A percentile compares a stretch with the other conserved stretches of the same genome.
phyloP scores from a whole-genome alignment of 2,329 filamentous ascomycete genomes.

The Curvularia lunata region DNA sequence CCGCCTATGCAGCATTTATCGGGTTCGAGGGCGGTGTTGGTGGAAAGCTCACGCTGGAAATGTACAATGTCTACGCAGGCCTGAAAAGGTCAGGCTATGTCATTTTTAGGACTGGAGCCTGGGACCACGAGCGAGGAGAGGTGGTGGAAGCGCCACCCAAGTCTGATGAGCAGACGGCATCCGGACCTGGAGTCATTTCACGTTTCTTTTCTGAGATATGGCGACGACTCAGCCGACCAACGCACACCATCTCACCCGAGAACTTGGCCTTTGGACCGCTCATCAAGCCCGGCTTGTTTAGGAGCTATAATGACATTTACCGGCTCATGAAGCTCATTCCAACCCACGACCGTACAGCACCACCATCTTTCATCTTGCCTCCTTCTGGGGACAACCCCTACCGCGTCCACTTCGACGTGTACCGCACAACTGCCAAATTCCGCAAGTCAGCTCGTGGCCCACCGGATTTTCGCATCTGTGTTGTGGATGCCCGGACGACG shows the following conservation, averaged over 20 bases:
- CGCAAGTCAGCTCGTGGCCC: constrained; percentile 78
- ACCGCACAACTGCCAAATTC: constrained; percentile 72
- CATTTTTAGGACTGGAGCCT: constrained; percentile 71
- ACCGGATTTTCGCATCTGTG: constrained; percentile 84
- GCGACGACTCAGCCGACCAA: constrained; percentile 36
- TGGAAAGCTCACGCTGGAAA: constrained; percentile 69
- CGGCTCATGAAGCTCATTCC: constrained; percentile 75
- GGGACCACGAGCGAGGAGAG: constrained; percentile 40
- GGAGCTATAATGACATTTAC: constrained; percentile 71
- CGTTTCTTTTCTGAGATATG: constrained; percentile 48
- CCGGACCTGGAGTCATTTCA: constrained; percentile 34
- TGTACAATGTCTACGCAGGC: constrained; percentile 86
- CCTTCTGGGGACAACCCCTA: constrained; percentile 61
- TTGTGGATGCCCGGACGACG: constrained; percentile 76
- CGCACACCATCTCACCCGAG: constrained; percentile 23
- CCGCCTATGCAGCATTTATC: constrained; percentile 84
- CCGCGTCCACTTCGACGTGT: constrained; percentile 79
- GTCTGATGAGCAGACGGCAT: constrained; percentile 8
- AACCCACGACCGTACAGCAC: constrained; percentile 65
- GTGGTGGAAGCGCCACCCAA: constrained; percentile 17
- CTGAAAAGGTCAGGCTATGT: constrained; percentile 84
- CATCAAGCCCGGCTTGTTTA: constrained; percentile 60
- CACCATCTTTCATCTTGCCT: constrained; percentile 44
- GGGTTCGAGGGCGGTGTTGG: constrained; percentile 65
- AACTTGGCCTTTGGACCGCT: constrained; percentile 55